Percentiles rank a stretch among this genome's conserved stretches.
Conservation (phyloP, 140 eudicot species). For the Ambrosia hybrid region DNA sequence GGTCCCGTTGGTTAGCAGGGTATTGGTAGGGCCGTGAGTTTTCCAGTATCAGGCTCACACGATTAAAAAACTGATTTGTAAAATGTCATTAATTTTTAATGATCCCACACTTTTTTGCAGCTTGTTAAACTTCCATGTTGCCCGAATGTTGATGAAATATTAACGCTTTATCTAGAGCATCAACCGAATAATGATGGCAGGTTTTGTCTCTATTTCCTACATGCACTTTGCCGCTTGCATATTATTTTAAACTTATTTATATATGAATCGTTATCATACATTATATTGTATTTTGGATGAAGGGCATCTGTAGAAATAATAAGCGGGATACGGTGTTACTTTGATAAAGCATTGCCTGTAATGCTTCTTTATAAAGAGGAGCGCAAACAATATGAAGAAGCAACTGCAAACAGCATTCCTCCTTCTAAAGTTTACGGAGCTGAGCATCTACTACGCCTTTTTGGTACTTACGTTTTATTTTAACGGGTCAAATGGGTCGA, state of each 20-base stretch:
- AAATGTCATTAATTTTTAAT: not conserved
- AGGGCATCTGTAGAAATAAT: conserved; percentile 48
- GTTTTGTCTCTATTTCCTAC: conserved; percentile 11
- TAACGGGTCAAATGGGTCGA: conserved; percentile 4
- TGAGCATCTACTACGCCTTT: conserved; percentile 77
- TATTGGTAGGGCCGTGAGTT: too few relatives aligned
- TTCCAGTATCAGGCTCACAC: too few relatives aligned
- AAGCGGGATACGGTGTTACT: conserved; percentile 64
- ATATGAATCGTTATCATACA: not conserved
- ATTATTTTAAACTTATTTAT: not conserved
- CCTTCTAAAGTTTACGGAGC: conserved; percentile 87
- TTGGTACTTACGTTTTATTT: conserved; percentile 45
- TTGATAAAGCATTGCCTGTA: conserved; percentile 78
- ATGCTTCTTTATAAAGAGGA: conserved; percentile 71
- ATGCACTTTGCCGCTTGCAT: not conserved
- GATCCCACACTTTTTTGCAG: conserved; percentile 20
- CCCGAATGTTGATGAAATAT: conserved; percentile 39
- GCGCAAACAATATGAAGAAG: conserved; percentile 62
- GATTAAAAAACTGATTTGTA: too few relatives aligned
- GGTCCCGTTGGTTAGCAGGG: too few relatives aligned
- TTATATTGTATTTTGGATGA: conserved; percentile 20
- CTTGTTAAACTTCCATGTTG: conserved; percentile 40
- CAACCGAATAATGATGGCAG: conserved; percentile 24
- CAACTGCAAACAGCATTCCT: conserved; percentile 35
- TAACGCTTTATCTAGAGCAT: conserved; percentile 29